phyloP scores from a whole-genome alignment of 106 monocot genomes.

The Dactylorhiza incarnata region DNA sequence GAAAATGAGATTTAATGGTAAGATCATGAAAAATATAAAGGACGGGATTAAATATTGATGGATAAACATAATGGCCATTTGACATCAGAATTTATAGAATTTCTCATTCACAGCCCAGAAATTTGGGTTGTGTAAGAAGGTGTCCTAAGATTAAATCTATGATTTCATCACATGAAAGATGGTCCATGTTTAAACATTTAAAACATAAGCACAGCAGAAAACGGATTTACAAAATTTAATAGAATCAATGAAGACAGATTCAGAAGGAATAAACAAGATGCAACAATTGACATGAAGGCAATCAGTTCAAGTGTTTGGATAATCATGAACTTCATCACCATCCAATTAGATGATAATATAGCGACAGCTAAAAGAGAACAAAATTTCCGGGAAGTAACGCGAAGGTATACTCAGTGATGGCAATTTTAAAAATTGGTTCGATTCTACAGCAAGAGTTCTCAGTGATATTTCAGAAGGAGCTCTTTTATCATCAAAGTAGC shows the following conservation, averaged over 20 bases:
- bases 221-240: neutral
- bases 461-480: conserved; percentile 23
- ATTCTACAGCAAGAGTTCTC: conserved; percentile 33
- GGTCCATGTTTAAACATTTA: neutral
- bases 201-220: neutral
- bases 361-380: neutral
- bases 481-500: conserved; percentile 22
- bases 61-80: conserved; percentile 3
- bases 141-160: conserved; percentile 37
- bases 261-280: conserved; percentile 11
- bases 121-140: conserved; percentile 27
- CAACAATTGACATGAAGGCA: conserved; percentile 2
- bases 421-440: conserved; percentile 12
- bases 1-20: neutral
- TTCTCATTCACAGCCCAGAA: conserved; percentile 28
- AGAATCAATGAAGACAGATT: neutral
- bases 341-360: neutral
- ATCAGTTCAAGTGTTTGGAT: conserved; percentile 39
- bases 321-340: conserved; percentile 20
- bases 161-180: conserved; percentile 23
- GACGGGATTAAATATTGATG: neutral
- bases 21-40: neutral
- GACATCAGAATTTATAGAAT: neutral
- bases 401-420: conserved; percentile 21
- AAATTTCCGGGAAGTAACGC: neutral